Evolutionary conservation across 192 early-diverging fungal species (phyloP).

Genomic region (Chytriomyces hyalinus): DNA sequence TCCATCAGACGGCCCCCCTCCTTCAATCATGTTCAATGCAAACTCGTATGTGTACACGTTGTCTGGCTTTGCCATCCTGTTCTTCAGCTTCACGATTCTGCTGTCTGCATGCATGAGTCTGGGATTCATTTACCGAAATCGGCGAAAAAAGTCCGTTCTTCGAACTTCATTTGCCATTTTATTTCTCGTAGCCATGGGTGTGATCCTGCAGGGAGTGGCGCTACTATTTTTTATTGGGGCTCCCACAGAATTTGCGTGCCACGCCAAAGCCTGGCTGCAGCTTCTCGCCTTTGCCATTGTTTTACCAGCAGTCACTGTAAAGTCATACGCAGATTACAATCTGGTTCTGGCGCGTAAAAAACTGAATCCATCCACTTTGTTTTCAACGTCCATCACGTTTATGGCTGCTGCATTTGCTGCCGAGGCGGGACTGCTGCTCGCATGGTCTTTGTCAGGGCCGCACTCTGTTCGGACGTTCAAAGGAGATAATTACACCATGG

Average conservation of each 20-base stretch:
- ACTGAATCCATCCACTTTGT: not conserved
- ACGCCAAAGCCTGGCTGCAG: conserved; percentile 2
- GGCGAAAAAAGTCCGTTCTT: not conserved
- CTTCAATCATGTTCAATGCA: not conserved
- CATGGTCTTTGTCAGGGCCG: not conserved
- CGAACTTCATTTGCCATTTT: not conserved
- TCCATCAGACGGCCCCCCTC: not conserved
- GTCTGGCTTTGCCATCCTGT: not conserved
- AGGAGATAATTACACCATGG: not conserved
- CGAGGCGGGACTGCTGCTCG: not conserved
- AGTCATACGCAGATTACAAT: not conserved
- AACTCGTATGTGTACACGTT: not conserved
- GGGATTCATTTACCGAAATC: not conserved
- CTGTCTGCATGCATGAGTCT: not conserved
- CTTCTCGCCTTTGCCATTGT: not conserved
- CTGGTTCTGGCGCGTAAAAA: not conserved
- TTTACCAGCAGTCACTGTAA: not conserved
- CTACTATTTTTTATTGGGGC: not conserved
- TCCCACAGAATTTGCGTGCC: conserved; percentile 1
- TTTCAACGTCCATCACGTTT: not conserved
- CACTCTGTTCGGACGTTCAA: not conserved
- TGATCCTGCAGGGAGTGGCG: not conserved
- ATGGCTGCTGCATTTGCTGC: too few species aligned
- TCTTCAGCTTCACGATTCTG: not conserved
- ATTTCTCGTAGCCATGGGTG: not conserved